Conservation (phyloP, 1,284 basidiomycete species). For the Cutaneotrichosporon sp. region DNA sequence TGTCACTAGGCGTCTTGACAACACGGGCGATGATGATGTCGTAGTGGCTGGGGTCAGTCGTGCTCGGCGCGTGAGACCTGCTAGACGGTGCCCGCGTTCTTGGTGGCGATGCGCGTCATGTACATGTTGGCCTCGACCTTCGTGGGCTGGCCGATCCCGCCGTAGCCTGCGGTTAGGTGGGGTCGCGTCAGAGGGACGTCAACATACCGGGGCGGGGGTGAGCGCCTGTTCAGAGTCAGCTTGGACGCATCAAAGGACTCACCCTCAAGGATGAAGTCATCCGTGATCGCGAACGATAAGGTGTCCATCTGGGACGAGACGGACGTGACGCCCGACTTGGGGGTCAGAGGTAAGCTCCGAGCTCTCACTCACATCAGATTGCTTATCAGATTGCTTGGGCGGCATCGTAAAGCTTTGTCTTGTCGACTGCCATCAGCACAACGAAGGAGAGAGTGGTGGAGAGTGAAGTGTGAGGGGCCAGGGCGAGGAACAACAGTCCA, state of each 20-base stretch:
- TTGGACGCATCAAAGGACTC: not conserved
- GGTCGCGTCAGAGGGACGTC: too few species aligned
- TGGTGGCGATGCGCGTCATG: constrained; percentile 33
- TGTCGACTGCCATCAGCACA: not conserved
- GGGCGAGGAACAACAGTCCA: not conserved
- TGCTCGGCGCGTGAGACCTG: constrained; percentile 23
- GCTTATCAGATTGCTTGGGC: not conserved
- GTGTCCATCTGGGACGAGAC: not conserved
- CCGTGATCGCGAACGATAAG: constrained; percentile 4
- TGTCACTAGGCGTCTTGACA: constrained; percentile 22
- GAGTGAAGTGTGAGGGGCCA: not conserved
- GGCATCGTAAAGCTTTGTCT: not conserved
- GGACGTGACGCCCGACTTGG: not conserved
- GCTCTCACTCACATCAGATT: not conserved
- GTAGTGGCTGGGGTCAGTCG: constrained; percentile 26
- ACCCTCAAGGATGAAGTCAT: constrained; percentile 19
- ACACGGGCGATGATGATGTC: constrained; percentile 20
- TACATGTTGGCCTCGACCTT: constrained; percentile 50
- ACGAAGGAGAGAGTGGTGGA: not conserved
- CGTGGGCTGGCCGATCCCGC: constrained; percentile 39
- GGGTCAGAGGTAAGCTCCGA: not conserved
- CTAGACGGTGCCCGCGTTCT: constrained; percentile 36
- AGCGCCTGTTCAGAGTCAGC: constrained; percentile 14
- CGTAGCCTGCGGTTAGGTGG: constrained; percentile 29
- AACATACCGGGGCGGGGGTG: constrained; percentile 23